Evolutionary conservation across 2,329 filamentous ascomycete genomes (phyloP), one percentile per base, ranked within the genome.

Genomic region (Monilinia fructicola): DNA sequence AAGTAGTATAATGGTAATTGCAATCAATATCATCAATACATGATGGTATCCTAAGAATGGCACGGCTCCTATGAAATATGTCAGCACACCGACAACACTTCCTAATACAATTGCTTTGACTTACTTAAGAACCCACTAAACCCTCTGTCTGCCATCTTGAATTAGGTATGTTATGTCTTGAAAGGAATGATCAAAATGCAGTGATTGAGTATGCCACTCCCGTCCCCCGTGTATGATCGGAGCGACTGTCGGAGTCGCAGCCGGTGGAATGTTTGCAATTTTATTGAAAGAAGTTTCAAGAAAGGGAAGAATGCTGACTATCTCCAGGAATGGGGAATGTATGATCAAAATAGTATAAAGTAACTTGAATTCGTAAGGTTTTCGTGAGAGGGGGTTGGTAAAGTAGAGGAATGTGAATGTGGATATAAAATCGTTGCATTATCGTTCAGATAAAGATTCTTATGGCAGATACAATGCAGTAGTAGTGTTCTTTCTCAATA

Each of bases 21-120:
- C 93, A 76, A 99, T 97, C 72, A 99, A 82, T 74, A 99, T 92
- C 95, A 99, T 99, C 78, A 99, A 86, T 71, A 98, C 90, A 87
- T 99, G 87, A 77, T 90, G 88, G 76, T 90, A 90, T 72, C 88
- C 88, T 67, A 90, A 82, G 76, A 90, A 90, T 72, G 88, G 88
- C 77, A 90, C 80, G 73, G 85, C 86, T 76, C 86, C 87, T 88
- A 69, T 6, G n/a, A 31, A 56, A 48, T 28, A 23, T 23, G 48
- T 73, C 66, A 71, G 65, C 63, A 54, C 55, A 11, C 2, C 31
- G 23, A 67, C 26, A 59, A 54, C 53, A 38, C n/a, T 38, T 54
- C 28, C n/a, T 5, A 60, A 18, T 12, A 28, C 26, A 46, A 23
- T 16, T 21, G 26, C 60, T 44, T 64, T 1, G 54, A 76, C 76